Evolutionary conservation across 306 rosid species (phyloP).

Genomic region (Abrus precatorius): DNA sequence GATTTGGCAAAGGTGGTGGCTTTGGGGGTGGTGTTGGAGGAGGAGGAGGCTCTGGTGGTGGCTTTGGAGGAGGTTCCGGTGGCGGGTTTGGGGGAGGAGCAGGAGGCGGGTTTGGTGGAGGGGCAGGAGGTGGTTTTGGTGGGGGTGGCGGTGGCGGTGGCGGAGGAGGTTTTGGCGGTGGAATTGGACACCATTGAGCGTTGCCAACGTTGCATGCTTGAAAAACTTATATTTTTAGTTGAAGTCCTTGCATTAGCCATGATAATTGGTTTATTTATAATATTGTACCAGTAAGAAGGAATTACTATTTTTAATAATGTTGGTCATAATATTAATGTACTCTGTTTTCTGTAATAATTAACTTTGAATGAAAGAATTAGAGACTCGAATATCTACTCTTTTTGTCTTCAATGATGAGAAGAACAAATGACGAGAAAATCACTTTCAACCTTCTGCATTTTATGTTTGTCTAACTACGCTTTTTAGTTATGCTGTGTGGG

Average conservation of each 20-base stretch:
- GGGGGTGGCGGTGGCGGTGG: conserved; percentile 54
- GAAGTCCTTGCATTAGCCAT: neutral
- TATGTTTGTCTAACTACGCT: neutral
- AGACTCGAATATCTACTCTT: neutral
- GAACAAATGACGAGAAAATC: neutral
- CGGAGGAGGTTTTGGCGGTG: conserved; percentile 61
- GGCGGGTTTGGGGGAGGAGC: conserved; percentile 31
- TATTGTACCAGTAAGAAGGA: neutral
- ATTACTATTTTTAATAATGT: neutral
- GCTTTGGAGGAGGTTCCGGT: conserved; percentile 49
- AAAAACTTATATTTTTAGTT: neutral
- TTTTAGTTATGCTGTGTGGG: neutral
- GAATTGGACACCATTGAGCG: conserved; percentile 66
- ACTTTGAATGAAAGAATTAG: neutral
- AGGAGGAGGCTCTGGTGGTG: conserved; percentile 54
- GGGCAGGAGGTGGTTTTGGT: conserved; percentile 42
- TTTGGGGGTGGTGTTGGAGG: conserved; percentile 51
- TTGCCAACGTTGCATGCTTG: conserved; percentile 42
- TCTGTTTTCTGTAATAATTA: conserved; percentile 2
- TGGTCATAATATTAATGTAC: conserved; percentile 30
- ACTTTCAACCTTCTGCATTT: neutral
- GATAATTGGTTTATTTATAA: neutral
- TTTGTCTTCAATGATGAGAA: neutral
- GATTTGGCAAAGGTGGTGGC: conserved; percentile 51
- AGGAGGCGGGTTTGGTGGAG: conserved; percentile 49